phyloP scores from a whole-genome alignment of 345 rosid species.

The Lumnitzera littorea region DNA sequence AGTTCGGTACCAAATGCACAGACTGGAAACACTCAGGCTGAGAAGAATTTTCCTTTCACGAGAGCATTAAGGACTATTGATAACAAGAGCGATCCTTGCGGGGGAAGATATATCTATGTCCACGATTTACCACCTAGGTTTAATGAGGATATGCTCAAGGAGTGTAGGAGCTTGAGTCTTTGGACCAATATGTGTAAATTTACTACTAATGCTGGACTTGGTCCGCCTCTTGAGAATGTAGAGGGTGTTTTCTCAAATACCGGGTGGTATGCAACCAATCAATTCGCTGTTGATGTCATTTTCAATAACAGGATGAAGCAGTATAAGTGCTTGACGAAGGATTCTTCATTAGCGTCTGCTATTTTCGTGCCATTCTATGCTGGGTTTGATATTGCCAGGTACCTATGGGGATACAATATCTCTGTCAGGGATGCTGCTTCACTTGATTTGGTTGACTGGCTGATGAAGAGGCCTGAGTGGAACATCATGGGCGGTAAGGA shows the following conservation, averaged over 20 bases:
- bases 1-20: neutral
- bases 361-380: slow-evolving; percentile 45
- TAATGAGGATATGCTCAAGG: slow-evolving; percentile 21
- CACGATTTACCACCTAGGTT: slow-evolving; percentile 18
- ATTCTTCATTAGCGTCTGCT: slow-evolving; percentile 44
- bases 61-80: slow-evolving; percentile 15
- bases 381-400: slow-evolving; percentile 41
- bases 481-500: slow-evolving; percentile 19
- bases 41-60: slow-evolving; percentile 14
- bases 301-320: slow-evolving; percentile 48
- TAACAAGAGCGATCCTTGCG: slow-evolving; percentile 21
- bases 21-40: neutral
- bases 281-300: slow-evolving; percentile 45
- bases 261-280: slow-evolving; percentile 43
- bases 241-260: slow-evolving; percentile 40
- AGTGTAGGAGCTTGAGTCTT: slow-evolving; percentile 13
- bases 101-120: slow-evolving; percentile 19
- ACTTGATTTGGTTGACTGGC: slow-evolving; percentile 16
- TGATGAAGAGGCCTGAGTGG: slow-evolving; percentile 19
- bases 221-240: slow-evolving; percentile 40
- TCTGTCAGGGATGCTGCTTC: slow-evolving; percentile 15
- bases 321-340: slow-evolving; percentile 36
- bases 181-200: slow-evolving; percentile 23
- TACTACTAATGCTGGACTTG: slow-evolving; percentile 26
- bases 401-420: slow-evolving; percentile 23